Base-by-base conservation (phyloP, 139 green algal species). In the Coelastrella sp. region DNA sequence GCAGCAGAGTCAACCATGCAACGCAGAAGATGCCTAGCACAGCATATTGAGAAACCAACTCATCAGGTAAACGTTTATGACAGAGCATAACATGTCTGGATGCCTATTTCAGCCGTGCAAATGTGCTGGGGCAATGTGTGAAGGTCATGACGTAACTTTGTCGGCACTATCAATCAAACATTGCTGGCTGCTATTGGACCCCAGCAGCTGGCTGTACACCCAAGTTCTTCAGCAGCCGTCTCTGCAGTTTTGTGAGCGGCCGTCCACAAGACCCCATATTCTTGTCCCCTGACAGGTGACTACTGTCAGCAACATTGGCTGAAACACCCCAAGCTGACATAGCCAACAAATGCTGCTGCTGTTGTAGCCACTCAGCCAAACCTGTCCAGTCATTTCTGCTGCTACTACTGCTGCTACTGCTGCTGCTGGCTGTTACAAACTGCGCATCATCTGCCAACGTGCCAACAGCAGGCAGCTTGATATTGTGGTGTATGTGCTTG, bases 311-410 rank as follows among this genome's bases (percentile, higher is more conserved):
- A 8, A 53, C 8, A 21, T 8, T 11, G 11, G 45, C 19, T 9
- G 53, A 34, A 2, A n/a, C 53, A 32, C 19, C 17, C 53, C 15
- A 64, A n/a, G 19, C 19, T 0, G 53, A 1, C n/a, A 64, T 9
- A 2, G 11, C 41, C n/a, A 62, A 41, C 41, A 79, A 37, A 41
- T 63, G 25, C 41, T 11, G 69, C 69, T 79, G 73, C 48, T 81
- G 73, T 50, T 66, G 48, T 50, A 81, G 48, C 73, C 73, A 81
- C 19, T 66, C 73, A 35, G 48, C 48, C 13, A 81, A n/a, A 32
- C 73, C 73, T 25, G 40, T 17, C 73, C 73, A 81, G 2, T 43
- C 19, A 34, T 48, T 15, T 8, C 30, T 80, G 45, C 45, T 66
- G 48, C 43, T 63, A 41, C 69, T 43, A 27, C 40, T 60, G 40